A percentile compares a stretch with the other conserved stretches of the same genome.
These are phyloP conservation scores for Ceratobasidium sp. DNA, from an alignment of 1,284 basidiomycete genomes.

Conservation along the genomic window DNA sequence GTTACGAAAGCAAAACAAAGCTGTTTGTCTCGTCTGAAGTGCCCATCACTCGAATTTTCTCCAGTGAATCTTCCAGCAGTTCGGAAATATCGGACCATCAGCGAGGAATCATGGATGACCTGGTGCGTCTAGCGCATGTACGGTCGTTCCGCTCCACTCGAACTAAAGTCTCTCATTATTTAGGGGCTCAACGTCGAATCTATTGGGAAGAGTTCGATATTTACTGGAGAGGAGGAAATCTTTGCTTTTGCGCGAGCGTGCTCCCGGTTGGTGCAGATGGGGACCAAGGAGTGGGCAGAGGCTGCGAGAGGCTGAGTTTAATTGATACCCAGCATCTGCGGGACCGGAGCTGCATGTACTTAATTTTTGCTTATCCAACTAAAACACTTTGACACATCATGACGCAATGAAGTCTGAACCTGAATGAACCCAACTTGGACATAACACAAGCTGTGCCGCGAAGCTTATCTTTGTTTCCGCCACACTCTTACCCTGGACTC, in stretches of 20 bases:
- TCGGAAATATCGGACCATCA: slow-evolving; percentile 76
- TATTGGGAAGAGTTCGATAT: slow-evolving; percentile 84
- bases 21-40: slow-evolving; percentile 90
- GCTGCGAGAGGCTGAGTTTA: slow-evolving; percentile 24
- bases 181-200: slow-evolving; percentile 79
- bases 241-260: slow-evolving; percentile 95
- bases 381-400: slow-evolving; percentile 9
- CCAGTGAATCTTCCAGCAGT: slow-evolving; percentile 61
- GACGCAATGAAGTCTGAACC: slow-evolving; percentile 9
- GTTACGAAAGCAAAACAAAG: slow-evolving; percentile 93
- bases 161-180: slow-evolving; percentile 21
- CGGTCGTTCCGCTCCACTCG: slow-evolving; percentile 31
- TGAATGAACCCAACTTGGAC: slow-evolving; percentile 15
- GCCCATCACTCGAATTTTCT: slow-evolving; percentile 87
- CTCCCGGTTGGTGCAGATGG: slow-evolving; percentile 90
- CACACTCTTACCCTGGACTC: neutral
- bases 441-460: slow-evolving; percentile 4
- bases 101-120: slow-evolving; percentile 88
- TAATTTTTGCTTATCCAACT: neutral
- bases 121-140: slow-evolving; percentile 59
- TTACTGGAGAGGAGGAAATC: slow-evolving; percentile 91
- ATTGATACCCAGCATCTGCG: neutral
- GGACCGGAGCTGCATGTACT: neutral
- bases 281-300: slow-evolving; percentile 57
- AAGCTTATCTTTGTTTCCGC: slow-evolving; percentile 2